phyloP scores from a whole-genome alignment of 805 yeast genomes.

The Brettanomyces nanus region DNA sequence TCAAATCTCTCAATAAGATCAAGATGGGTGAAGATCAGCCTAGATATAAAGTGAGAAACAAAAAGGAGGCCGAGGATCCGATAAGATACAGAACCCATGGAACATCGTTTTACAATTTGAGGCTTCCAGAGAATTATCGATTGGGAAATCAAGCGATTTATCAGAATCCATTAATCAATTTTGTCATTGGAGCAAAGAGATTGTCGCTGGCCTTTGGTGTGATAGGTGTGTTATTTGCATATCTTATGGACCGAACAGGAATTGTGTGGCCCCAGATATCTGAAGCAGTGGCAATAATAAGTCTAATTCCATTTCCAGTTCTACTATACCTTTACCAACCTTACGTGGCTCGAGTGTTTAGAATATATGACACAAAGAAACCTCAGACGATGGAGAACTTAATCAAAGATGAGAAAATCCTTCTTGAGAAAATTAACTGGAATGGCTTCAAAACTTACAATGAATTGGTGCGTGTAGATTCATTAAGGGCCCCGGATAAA shows the following conservation, averaged over 20 bases:
- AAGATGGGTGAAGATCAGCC: slow-evolving; percentile 26
- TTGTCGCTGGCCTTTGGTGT: slow-evolving; percentile 54
- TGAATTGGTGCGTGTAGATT: slow-evolving; percentile 45
- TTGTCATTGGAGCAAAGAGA: slow-evolving; percentile 55
- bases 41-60: slow-evolving; percentile 18
- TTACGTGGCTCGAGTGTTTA: slow-evolving; percentile 63
- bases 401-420: slow-evolving; percentile 50
- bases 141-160: slow-evolving; percentile 57
- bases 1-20: slow-evolving; percentile 6
- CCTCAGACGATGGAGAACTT: slow-evolving; percentile 61
- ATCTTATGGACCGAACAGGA: slow-evolving; percentile 45
- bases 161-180: slow-evolving; percentile 52
- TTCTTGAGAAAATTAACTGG: slow-evolving; percentile 58
- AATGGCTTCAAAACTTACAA: slow-evolving; percentile 63
- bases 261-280: slow-evolving; percentile 45
- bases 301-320: slow-evolving; percentile 50
- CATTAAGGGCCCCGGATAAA: slow-evolving; percentile 31
- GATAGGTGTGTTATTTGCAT: slow-evolving; percentile 55
- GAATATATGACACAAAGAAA: slow-evolving; percentile 55
- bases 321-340: slow-evolving; percentile 48
- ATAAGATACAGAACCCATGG: slow-evolving; percentile 24
- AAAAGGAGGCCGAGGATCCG: slow-evolving; percentile 12
- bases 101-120: slow-evolving; percentile 17
- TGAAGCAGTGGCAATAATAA: slow-evolving; percentile 30
- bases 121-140: slow-evolving; percentile 44